Base-by-base conservation (phyloP, 2,329 filamentous ascomycete genomes). In the Fusarium cyanostomum region DNA sequence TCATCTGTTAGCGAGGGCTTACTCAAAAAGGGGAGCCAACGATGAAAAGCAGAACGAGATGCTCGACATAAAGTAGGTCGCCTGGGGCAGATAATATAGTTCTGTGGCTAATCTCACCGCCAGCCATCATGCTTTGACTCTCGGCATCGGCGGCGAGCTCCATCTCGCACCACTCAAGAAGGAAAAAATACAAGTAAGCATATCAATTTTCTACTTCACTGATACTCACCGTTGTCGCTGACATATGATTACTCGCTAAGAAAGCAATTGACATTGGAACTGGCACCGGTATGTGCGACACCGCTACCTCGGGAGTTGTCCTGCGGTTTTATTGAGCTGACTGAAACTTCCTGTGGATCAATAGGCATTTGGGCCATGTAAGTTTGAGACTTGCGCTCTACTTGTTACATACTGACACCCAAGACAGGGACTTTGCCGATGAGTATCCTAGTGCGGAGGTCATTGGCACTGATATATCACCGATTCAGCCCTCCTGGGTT, bases 41-140 rank as follows among this genome's bases (percentile, higher is more conserved):
- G 48, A 52, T 21, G 37, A 52, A 30, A 16, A 34, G 48, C 48
- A 52, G 37, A 52, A 16, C 28, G 48, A 52, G 37, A 18, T 34
- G 43, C 37, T 52, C 5, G 48, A 52, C 7, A 43, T 52, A 4
- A 52, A 52, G 48, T 50, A 33, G 11, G 33, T 41, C 12, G 9
- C 4, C n/a, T n/a, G n/a, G n/a, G n/a, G n/a, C n/a, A n/a, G n/a
- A n/a, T n/a, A n/a, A n/a, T n/a, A n/a, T n/a, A n/a, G n/a, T n/a
- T n/a, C n/a, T n/a, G 45, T n/a, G n/a, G 15, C 34, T 49, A 21
- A 49, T 27, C 12, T 31, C 9, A 11, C 7, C 13, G 5, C 24
- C 5, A 49, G 45, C n/a, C 45, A 49, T 15, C 45, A 49, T 18
- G 31, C 45, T 9, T 49, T 49, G 34, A 49, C 45, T 39, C 45